phyloP scores from a whole-genome alignment of 2,329 filamentous ascomycete genomes.

The Aspergillus unguis region DNA sequence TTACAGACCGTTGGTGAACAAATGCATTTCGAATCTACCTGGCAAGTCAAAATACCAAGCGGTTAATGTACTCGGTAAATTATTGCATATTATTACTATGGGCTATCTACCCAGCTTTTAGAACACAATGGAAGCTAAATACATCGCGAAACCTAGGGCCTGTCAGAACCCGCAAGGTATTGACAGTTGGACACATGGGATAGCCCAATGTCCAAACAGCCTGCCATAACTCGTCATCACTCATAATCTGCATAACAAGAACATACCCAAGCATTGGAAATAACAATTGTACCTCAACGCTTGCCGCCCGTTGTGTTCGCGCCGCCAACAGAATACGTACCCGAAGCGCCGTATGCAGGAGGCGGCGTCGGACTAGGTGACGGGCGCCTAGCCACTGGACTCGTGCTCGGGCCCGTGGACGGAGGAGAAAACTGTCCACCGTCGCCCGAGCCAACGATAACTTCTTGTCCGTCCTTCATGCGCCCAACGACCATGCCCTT shows the following conservation, averaged over 20 bases:
- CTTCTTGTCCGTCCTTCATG: conserved; percentile 48
- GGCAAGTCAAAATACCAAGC: not conserved
- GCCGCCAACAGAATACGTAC: conserved; percentile 34
- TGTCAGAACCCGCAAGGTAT: too few species aligned
- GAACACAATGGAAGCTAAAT: too few species aligned
- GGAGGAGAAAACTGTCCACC: conserved; percentile 36
- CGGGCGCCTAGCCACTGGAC: conserved; percentile 26
- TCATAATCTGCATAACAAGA: not conserved
- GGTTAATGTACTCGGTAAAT: too few species aligned
- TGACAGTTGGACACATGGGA: too few species aligned
- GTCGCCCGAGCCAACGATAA: conserved; percentile 48
- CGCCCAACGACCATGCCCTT: conserved; percentile 74
- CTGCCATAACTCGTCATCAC: not conserved
- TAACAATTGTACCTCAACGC: conserved; percentile 14
- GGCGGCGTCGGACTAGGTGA: conserved; percentile 39
- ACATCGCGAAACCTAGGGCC: too few species aligned
- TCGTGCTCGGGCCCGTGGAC: conserved; percentile 14
- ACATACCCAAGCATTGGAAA: not conserved
- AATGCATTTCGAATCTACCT: not conserved
- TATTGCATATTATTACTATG: too few species aligned
- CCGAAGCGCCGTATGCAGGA: conserved; percentile 39
- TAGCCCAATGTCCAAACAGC: not conserved
- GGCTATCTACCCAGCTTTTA: too few species aligned
- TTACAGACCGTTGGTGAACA: too few species aligned
- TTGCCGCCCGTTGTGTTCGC: conserved; percentile 33